These are phyloP conservation scores for Populus euphratica DNA, from an alignment of 345 rosid genomes.

Conservation along the genomic window DNA sequence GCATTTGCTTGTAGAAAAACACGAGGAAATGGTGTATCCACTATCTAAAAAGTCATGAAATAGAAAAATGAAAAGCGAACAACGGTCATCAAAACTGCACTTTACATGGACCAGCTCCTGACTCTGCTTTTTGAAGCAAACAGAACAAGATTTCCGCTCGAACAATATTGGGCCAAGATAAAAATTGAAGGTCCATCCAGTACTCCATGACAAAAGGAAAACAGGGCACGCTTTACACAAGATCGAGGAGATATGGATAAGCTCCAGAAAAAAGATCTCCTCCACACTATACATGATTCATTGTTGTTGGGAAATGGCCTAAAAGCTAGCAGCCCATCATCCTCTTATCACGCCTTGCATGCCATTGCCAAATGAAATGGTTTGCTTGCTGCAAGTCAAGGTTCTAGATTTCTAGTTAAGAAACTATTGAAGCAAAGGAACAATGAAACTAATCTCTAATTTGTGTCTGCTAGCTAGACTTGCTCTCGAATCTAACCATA, in stretches of 20 bases:
- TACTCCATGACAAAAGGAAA: not conserved
- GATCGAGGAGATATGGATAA: not conserved
- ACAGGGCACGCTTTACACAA: not conserved
- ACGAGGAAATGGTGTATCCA: not conserved
- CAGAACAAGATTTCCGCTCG: not conserved
- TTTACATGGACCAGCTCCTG: not conserved
- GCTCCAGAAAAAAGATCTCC: not conserved
- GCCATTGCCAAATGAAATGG: no score
- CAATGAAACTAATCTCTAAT: no score
- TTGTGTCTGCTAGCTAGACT: not conserved
- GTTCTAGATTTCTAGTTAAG: no score
- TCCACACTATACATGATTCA: not conserved
- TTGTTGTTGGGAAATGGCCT: not conserved
- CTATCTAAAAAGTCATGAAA: not conserved
- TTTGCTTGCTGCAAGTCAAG: no score
- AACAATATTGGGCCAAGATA: not conserved
- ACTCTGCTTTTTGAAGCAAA: not conserved
- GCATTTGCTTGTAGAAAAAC: not conserved
- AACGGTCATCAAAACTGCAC: no score
- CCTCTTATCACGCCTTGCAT: no score
- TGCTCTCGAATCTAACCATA: not conserved
- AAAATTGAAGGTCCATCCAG: not conserved
- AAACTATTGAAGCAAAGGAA: no score
- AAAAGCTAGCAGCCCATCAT: not conserved
- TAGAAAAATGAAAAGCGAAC: no score